Evolutionary conservation across 352 stramenopile genomes (phyloP).

Genomic region (Globisporangium viniferum): DNA sequence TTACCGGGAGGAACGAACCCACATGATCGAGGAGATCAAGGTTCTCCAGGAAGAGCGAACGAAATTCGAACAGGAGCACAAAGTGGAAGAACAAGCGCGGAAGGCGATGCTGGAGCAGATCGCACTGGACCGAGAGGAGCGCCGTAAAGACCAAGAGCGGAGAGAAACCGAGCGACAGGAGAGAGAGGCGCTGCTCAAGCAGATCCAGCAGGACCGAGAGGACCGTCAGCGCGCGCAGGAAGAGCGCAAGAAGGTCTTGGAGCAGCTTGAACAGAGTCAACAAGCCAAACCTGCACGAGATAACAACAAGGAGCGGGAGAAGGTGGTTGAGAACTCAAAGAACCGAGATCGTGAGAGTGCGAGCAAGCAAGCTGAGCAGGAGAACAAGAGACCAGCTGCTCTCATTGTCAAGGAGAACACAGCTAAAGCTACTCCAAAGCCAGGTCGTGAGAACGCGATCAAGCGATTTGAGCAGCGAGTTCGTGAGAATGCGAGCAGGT

Average conservation of each 20-base stretch:
- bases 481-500: background rate
- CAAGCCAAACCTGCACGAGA: background rate
- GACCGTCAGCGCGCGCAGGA: background rate
- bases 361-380: background rate
- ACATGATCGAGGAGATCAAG: slow-evolving; percentile 3
- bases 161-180: background rate
- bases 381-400: slow-evolving; percentile 6
- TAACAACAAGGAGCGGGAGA: background rate
- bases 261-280: background rate
- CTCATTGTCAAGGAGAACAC: background rate
- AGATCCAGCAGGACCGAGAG: slow-evolving; percentile 1
- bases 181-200: background rate
- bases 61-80: background rate
- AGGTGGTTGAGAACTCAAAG: no score
- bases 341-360: background rate
- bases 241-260: background rate
- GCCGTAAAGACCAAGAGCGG: background rate
- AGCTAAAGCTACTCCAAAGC: background rate
- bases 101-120: slow-evolving; percentile 4
- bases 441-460: background rate
- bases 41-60: background rate
- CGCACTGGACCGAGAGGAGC: slow-evolving; percentile 5
- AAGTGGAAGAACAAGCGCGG: background rate
- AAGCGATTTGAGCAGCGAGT: background rate
- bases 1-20: background rate